These are phyloP conservation scores for Cymodocea nodosa DNA, from an alignment of 116 monocot genomes.

Conservation along the genomic window DNA sequence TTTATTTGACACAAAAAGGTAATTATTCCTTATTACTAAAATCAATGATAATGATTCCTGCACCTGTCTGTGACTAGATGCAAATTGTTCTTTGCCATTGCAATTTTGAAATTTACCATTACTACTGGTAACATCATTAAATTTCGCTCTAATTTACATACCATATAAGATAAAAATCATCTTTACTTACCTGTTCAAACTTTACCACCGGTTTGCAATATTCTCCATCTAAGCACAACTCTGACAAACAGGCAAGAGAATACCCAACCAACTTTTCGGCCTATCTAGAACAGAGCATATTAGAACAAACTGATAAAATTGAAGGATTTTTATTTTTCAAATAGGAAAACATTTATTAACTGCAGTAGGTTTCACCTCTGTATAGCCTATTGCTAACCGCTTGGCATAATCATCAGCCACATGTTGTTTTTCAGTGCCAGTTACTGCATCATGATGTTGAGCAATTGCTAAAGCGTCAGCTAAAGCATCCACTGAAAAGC, in stretches of 20 bases:
- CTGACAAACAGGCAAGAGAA: constrained; percentile 77
- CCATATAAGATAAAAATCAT: background rate
- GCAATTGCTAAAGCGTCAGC: constrained; percentile 87
- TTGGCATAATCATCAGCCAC: constrained; percentile 97
- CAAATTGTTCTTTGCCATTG: no score
- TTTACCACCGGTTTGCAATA: constrained; percentile 47
- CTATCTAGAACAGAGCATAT: constrained; percentile 20
- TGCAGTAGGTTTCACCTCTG: constrained; percentile 30
- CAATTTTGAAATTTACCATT: no score
- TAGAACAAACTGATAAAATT: constrained; percentile 1
- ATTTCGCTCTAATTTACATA: background rate
- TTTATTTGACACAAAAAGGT: no score
- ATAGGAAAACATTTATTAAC: background rate
- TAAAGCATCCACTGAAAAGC: constrained; percentile 52
- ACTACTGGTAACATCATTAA: background rate
- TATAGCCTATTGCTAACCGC: constrained; percentile 70
- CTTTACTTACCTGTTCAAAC: constrained; percentile 61
- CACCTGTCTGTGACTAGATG: no score
- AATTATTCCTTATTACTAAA: no score
- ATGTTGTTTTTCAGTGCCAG: constrained; percentile 96
- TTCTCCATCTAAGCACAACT: constrained; percentile 27
- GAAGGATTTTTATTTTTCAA: background rate
- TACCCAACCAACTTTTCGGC: constrained; percentile 65
- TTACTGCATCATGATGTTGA: constrained; percentile 99
- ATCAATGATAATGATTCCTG: no score